Conservation (phyloP, 257 asterid genomes). For the Haberlea rhodopensis region DNA sequence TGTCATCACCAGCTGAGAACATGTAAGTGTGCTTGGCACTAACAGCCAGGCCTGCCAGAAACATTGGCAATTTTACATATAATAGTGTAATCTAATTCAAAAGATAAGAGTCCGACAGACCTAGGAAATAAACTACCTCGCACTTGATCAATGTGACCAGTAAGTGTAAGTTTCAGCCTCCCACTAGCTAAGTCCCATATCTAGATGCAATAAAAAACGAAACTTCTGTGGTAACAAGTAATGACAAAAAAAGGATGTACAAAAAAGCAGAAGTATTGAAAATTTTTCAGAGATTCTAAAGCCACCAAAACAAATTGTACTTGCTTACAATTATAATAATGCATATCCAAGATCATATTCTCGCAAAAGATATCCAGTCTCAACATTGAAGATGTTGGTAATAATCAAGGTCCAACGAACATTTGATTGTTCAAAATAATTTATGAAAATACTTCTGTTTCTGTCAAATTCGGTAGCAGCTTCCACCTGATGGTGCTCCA, state of each 20-base stretch:
- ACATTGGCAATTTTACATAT: conserved; percentile 13
- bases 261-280: background rate
- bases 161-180: conserved; percentile 73
- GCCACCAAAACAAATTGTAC: background rate
- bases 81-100: conserved; percentile 5
- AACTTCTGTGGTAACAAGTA: too few relatives aligned
- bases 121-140: conserved; percentile 55
- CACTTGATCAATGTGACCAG: conserved; percentile 90
- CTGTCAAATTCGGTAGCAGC: background rate
- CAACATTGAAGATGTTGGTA: conserved; percentile 5
- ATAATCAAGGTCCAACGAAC: background rate
- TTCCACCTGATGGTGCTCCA: conserved; percentile 8
- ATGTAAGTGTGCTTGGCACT: conserved; percentile 86
- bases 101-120: conserved; percentile 4
- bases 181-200: conserved; percentile 95
- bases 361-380: background rate
- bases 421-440: conserved; percentile 10
- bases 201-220: conserved; percentile 34
- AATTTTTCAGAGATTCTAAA: too few relatives aligned
- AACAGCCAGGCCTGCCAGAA: conserved; percentile 78
- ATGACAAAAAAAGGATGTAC: conserved; percentile 1
- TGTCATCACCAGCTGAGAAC: conserved; percentile 99
- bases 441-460: background rate
- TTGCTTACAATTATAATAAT: background rate
- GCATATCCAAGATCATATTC: background rate